These are phyloP conservation scores for Limnanthes douglasii DNA, from an alignment of 345 rosid genomes.

Conservation along the genomic window DNA sequence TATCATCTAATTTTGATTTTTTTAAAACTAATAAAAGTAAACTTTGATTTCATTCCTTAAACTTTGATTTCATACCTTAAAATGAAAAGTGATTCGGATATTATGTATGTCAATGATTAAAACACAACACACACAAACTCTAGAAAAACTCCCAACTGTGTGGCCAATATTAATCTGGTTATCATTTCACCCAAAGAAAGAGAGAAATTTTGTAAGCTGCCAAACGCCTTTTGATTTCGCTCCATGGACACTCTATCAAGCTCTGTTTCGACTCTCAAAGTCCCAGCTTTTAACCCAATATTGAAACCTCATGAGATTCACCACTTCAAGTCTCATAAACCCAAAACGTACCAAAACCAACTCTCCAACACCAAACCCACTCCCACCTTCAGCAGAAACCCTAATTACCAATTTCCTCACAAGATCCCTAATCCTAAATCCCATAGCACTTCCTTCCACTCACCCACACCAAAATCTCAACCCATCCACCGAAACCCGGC, in stretches of 20 bases:
- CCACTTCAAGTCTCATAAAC: conserved; percentile 10
- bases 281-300: conserved; percentile 8
- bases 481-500: conserved; percentile 23
- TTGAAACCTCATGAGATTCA: conserved; percentile 16
- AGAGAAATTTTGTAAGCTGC: too few species aligned
- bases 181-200: too few species aligned
- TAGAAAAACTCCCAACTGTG: too few species aligned
- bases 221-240: too few species aligned
- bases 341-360: conserved; percentile 5
- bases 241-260: conserved; percentile 32
- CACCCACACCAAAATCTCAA: conserved; percentile 1
- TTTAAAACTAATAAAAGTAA: too few species aligned
- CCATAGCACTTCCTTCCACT: conserved; percentile 6
- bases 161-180: too few species aligned
- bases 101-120: too few species aligned
- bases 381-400: conserved; percentile 5
- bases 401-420: background rate
- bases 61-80: too few species aligned
- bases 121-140: too few species aligned
- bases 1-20: too few species aligned
- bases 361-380: conserved; percentile 14
- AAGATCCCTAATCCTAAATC: conserved; percentile 1
- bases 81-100: too few species aligned
- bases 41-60: too few species aligned
- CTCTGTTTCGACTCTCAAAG: conserved; percentile 23